Conservation (phyloP, 306 rosid genomes). For the Ammopiptanthus mongolicus region DNA sequence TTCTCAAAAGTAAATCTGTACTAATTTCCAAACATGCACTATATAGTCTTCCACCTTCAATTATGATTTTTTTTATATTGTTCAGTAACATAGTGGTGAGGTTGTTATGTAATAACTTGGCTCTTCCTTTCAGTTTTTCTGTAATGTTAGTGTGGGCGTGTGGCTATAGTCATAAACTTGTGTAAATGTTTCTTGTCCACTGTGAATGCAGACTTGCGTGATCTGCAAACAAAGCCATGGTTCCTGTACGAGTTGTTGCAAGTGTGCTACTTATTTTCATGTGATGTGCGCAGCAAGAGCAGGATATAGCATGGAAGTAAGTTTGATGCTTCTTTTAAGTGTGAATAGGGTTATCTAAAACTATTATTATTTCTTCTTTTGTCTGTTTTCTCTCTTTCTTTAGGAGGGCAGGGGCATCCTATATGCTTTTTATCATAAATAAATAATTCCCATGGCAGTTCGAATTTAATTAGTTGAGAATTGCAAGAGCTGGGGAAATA, state of each 20-base stretch:
- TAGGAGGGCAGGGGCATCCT: constrained; percentile 3
- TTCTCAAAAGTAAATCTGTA: background rate
- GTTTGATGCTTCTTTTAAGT: constrained; percentile 25
- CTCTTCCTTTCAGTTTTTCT: background rate
- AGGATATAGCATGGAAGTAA: constrained; percentile 94
- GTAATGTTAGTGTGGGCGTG: background rate
- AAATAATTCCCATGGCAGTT: background rate
- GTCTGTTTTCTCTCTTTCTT: background rate
- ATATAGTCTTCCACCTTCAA: background rate
- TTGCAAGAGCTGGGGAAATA: constrained; percentile 26
- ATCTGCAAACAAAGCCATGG: constrained; percentile 92
- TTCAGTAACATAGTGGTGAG: background rate
- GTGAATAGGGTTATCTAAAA: background rate
- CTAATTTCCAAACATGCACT: background rate
- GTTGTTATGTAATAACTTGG: background rate
- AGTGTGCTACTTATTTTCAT: constrained; percentile 86
- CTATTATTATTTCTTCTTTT: background rate
- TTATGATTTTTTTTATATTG: background rate
- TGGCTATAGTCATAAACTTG: background rate
- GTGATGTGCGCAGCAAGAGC: constrained; percentile 85
- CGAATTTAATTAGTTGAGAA: constrained; percentile 11
- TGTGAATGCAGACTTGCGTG: constrained; percentile 64
- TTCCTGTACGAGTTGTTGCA: constrained; percentile 87
- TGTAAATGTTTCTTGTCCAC: constrained; percentile 27
- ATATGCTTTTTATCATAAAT: constrained; percentile 4